Conservation (phyloP, 768 basidiomycete species). For the Cubamyces sp. region DNA sequence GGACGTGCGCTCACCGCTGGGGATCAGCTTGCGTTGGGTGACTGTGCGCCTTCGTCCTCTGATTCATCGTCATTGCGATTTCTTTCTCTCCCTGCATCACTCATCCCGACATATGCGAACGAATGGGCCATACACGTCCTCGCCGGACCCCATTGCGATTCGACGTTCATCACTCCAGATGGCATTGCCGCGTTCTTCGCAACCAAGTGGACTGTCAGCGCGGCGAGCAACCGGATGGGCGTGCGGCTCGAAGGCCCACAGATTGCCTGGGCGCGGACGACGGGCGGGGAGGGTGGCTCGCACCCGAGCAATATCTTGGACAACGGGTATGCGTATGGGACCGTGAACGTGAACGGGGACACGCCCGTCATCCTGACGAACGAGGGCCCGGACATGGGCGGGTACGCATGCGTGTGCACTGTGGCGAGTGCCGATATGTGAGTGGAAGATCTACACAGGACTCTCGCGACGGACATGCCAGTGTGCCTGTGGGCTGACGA, state of each 20-base stretch:
- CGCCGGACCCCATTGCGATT: conserved; percentile 65
- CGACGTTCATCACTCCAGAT: conserved; percentile 52
- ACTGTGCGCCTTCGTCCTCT: conserved; percentile 31
- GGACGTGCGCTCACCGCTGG: conserved; percentile 55
- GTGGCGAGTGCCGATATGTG: conserved; percentile 56
- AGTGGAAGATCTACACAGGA: conserved; percentile 21
- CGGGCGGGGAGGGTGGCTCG: conserved; percentile 68
- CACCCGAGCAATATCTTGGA: conserved; percentile 73
- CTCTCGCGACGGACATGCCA: not conserved
- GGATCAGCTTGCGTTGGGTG: conserved; percentile 51
- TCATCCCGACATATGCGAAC: conserved; percentile 49
- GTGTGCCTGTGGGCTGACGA: not conserved
- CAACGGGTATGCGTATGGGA: conserved; percentile 58
- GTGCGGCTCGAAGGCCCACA: conserved; percentile 58
- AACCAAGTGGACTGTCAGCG: conserved; percentile 55
- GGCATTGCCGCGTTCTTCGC: conserved; percentile 57
- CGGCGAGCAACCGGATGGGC: conserved; percentile 65
- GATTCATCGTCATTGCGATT: conserved; percentile 16
- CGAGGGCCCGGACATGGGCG: conserved; percentile 68
- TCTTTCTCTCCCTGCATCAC: conserved; percentile 31
- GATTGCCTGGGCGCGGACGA: conserved; percentile 56
- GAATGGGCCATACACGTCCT: conserved; percentile 60
- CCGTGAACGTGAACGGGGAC: conserved; percentile 69
- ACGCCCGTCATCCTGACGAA: conserved; percentile 67
- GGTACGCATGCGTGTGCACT: conserved; percentile 60